A percentile compares a stretch with the other conserved stretches of the same genome.
phyloP scores from a whole-genome alignment of 1,284 basidiomycete species.

The Pseudozyma thailandica region DNA sequence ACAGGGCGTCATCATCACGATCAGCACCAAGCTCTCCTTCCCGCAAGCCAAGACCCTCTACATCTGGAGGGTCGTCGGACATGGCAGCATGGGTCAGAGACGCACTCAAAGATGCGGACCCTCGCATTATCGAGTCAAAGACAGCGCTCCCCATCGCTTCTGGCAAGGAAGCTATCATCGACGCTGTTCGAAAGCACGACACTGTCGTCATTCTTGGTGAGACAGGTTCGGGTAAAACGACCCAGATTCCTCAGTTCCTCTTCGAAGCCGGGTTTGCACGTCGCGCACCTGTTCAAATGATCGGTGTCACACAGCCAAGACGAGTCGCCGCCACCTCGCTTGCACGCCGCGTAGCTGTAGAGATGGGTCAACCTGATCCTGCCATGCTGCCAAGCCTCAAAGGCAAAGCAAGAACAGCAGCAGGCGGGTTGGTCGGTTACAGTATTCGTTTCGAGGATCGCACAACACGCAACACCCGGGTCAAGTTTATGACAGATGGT shows the following conservation, averaged over 20 bases:
- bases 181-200: constrained; percentile 74
- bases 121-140: constrained; percentile 40
- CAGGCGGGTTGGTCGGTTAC: constrained; percentile 79
- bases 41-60: constrained; percentile 3
- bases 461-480: constrained; percentile 75
- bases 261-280: constrained; percentile 74
- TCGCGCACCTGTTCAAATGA: constrained; percentile 70
- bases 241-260: constrained; percentile 73
- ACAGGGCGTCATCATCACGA: background rate
- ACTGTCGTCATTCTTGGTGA: constrained; percentile 93
- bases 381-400: constrained; percentile 32
- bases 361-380: constrained; percentile 74
- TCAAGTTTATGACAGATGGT: constrained; percentile 97
- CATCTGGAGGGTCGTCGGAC: constrained; percentile 6
- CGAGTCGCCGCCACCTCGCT: constrained; percentile 93
- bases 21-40: constrained; percentile 16
- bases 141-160: constrained; percentile 57
- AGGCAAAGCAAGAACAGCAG: constrained; percentile 30
- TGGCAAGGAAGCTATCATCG: constrained; percentile 49
- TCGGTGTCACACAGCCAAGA: constrained; percentile 82
- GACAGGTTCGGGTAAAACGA: constrained; percentile 97
- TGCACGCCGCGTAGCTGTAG: constrained; percentile 85
- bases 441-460: constrained; percentile 94
- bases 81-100: constrained; percentile 25
- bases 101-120: constrained; percentile 38